These are phyloP conservation scores for Glebionis coronaria DNA, from an alignment of 129 eudicot species.

Conservation along the genomic window DNA sequence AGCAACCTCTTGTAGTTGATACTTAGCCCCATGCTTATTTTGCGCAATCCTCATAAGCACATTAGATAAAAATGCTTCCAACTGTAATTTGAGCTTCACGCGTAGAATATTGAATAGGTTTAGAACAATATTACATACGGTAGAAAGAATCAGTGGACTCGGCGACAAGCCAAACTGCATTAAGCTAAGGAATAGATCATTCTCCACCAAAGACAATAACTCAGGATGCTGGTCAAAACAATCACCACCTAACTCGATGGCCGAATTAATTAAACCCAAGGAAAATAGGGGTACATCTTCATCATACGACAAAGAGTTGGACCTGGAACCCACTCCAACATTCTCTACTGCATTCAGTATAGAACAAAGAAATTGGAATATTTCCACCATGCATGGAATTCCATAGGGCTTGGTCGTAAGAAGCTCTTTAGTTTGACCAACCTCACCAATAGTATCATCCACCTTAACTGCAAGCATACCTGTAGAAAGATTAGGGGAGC, in stretches of 20 bases:
- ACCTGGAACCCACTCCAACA: constrained; percentile 41
- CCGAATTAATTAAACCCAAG: constrained; percentile 66
- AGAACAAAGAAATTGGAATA: constrained; percentile 70
- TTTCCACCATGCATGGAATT: constrained; percentile 67
- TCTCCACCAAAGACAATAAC: constrained; percentile 55
- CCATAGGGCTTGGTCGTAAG: constrained; percentile 57
- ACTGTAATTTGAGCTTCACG: constrained; percentile 54
- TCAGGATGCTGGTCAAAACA: constrained; percentile 55
- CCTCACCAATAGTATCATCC: constrained; percentile 24
- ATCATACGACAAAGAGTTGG: constrained; percentile 59
- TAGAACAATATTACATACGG: constrained; percentile 63
- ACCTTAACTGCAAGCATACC: constrained; percentile 22
- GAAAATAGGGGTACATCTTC: constrained; percentile 80
- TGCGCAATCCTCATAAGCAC: constrained; percentile 60
- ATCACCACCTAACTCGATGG: constrained; percentile 66
- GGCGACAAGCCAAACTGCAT: constrained; percentile 72
- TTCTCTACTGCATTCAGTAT: constrained; percentile 48
- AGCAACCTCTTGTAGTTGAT: constrained; percentile 79
- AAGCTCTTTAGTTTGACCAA: constrained; percentile 27
- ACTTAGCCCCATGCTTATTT: constrained; percentile 61
- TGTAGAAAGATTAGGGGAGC: constrained; percentile 21
- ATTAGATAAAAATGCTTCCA: constrained; percentile 62
- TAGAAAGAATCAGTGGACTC: constrained; percentile 70
- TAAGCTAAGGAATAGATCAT: constrained; percentile 55
- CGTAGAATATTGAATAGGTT: constrained; percentile 59